Base-by-base conservation (phyloP, 768 basidiomycete species). In the Pulveroboletus sp. region DNA sequence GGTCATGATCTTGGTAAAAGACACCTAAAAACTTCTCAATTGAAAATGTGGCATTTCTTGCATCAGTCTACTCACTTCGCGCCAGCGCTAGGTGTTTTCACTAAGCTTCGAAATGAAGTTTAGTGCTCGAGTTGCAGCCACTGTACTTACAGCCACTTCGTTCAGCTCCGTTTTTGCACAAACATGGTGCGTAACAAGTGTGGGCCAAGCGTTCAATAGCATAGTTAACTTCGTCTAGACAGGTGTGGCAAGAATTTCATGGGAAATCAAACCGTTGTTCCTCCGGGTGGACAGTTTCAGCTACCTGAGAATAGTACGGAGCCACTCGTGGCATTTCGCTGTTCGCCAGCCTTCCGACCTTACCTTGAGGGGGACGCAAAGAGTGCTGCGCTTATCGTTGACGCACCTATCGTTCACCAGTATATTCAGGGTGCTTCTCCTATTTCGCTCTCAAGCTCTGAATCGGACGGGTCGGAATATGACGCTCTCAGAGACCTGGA, bases 201-300 rank as follows among this genome's bases (percentile, higher is more conserved):
- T 11, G 1, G 21, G 4, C 21, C 21, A 21, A 21, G 31, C 2
- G 10, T 24, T 21, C 21, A 21, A 2, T 21, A 10, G 26, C 27
- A 5, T 18, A 9, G 4, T 18, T 39, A n/a, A 50, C 13, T 7
- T 18, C 1, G n/a, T 2, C 7, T 27, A 1, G 18, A 39, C 28
- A 79, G 79, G 77, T 79, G 78, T 40, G 76, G 76, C 37, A 79
- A 79, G 60, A 71, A 77, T 54, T 80, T 64, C 57, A 73, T 73
- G 67, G 32, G 65, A 7, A 66, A 67, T 21, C 63, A 74, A 47
- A 67, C 73, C 1, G 63, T 74, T 6, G 69, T 74, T 15, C 70
- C 71, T 1, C 76, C 78, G 0, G 76, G 74, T 1, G 76, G 78
- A 2, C 67, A 72, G 45, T 80, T 79, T 49, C 64, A 66, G 7